Evolutionary conservation across 176 grass and related monocot species (phyloP).

Genomic region (Lolium multiflorum): DNA sequence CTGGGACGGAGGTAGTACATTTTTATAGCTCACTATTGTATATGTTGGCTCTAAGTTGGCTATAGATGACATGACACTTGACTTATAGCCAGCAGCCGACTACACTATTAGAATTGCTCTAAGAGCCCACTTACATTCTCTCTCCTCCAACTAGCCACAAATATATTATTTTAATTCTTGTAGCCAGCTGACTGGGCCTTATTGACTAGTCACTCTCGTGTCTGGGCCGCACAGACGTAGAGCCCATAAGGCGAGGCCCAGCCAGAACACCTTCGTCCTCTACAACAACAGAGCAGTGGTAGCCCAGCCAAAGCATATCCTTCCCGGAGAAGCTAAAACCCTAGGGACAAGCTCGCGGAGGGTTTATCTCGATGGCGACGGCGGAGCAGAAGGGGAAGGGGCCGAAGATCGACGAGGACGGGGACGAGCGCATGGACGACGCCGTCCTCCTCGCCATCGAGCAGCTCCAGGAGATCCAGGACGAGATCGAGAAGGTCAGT

Average conservation of each 20-base stretch:
- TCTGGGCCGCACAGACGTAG: neutral
- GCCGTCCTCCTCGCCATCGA: constrained; percentile 52
- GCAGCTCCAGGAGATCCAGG: constrained; percentile 74
- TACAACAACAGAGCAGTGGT: neutral
- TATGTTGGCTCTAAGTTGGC: too few relatives aligned
- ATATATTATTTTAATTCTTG: too few relatives aligned
- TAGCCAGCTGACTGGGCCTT: too few relatives aligned
- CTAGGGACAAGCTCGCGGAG: constrained; percentile 54
- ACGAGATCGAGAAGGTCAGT: constrained; percentile 69
- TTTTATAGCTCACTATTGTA: too few relatives aligned
- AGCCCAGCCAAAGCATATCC: neutral
- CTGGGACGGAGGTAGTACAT: too few relatives aligned
- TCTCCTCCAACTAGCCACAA: too few relatives aligned
- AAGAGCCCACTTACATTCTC: too few relatives aligned
- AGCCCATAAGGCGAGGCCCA: constrained; percentile 4
- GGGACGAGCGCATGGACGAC: constrained; percentile 52
- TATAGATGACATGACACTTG: too few relatives aligned
- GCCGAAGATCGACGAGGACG: constrained; percentile 47
- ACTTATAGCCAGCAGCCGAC: too few relatives aligned
- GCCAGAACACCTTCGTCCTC: neutral
- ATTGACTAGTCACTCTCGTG: too few relatives aligned
- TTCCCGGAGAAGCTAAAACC: constrained; percentile 36
- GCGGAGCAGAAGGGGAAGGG: constrained; percentile 68
- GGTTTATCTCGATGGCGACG: constrained; percentile 41
- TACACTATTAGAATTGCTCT: too few relatives aligned